Base-by-base conservation (phyloP, 164 flowering plant genomes). In the Kalanchoe fedtschenkoi region DNA sequence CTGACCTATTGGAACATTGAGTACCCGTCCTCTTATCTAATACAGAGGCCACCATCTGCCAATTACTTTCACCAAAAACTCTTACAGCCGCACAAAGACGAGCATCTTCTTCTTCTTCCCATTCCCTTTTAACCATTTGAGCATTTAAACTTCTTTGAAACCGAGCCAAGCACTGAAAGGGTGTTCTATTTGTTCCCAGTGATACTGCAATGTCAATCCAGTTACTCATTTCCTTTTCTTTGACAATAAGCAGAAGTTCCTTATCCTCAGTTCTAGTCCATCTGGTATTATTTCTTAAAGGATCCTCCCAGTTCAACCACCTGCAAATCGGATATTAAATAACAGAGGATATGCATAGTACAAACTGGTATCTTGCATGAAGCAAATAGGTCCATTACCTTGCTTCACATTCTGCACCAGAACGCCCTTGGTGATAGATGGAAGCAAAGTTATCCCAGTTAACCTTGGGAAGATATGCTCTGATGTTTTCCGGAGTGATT, bases 1-100 rank as follows among this genome's bases (percentile, higher is more conserved):
- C 89, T 83, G 61, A 89, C 96, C 98, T 87, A 69, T 93, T 87
- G 66, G 96, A 90, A 80, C 99, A 93, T 62, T 93, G 99, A 33
- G 81, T 66, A 59, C 92, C 95, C 24, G 92, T 78, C 58, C 97
- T 69, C 62, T 93, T 89, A 65, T 78, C 82, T 69, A 90, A 61
- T 53, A 66, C 58, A 72, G 84, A 77, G 58, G 99, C 99, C 34
- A 93, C 78, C 60, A 68, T 39, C 77, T 90, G 96, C 99, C 99
- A 93, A 75, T 90, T 65, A 59, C 78, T 62, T 77, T 81, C 95
- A 65, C 97, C 99, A 73, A 58, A 78, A 64, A 64, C 58, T 71
- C 81, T 86, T 9, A 90, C 97, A 63, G 89, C 91, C 29, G 69
- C 64, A n/a, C 87, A 79, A 55, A 93, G 95, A 69, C 80, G 76